phyloP scores from a whole-genome alignment of 2,329 filamentous ascomycete species.

The Bipolaris oryzae region DNA sequence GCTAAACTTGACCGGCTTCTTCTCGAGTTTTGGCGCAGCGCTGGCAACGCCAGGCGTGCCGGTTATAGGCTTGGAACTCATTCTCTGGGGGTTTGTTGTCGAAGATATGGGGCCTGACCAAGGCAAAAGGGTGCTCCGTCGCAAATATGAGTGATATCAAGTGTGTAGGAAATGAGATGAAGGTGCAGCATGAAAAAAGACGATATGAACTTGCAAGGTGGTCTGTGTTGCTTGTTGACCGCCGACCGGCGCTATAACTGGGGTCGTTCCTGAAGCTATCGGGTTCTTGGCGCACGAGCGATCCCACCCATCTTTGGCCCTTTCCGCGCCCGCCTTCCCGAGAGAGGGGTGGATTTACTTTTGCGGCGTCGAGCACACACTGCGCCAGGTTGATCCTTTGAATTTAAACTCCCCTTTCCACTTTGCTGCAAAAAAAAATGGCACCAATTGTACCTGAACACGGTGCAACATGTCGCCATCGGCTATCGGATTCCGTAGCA shows the following conservation, averaged over 20 bases:
- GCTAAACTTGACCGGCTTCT: constrained; percentile 99
- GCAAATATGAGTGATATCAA: constrained; percentile 51
- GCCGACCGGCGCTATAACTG: constrained; percentile 24
- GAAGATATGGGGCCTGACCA: constrained; percentile 86
- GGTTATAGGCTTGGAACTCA: constrained; percentile 56
- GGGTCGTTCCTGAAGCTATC: constrained; percentile 20
- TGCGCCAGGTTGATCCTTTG: background rate
- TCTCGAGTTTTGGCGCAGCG: constrained; percentile 72
- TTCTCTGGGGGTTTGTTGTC: constrained; percentile 57
- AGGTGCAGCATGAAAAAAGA: constrained; percentile 20
- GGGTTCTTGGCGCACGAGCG: constrained; percentile 10
- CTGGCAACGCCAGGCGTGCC: constrained; percentile 52
- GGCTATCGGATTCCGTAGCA: constrained; percentile 9
- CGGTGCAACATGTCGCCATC: background rate
- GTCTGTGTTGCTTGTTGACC: constrained; percentile 30
- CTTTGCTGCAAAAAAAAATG: too few relatives aligned
- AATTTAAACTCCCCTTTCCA: too few relatives aligned
- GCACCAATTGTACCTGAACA: background rate
- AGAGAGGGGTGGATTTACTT: constrained; percentile 2
- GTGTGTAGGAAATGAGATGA: constrained; percentile 24
- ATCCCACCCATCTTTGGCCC: constrained; percentile 1
- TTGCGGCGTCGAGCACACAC: background rate
- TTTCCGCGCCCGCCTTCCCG: constrained; percentile 2
- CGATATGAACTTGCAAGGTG: constrained; percentile 28
- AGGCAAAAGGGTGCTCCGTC: constrained; percentile 91